A percentile compares a stretch with the other conserved stretches of the same genome.
Conservation (phyloP, 306 rosid species). For the Phaseolus lunatus region DNA sequence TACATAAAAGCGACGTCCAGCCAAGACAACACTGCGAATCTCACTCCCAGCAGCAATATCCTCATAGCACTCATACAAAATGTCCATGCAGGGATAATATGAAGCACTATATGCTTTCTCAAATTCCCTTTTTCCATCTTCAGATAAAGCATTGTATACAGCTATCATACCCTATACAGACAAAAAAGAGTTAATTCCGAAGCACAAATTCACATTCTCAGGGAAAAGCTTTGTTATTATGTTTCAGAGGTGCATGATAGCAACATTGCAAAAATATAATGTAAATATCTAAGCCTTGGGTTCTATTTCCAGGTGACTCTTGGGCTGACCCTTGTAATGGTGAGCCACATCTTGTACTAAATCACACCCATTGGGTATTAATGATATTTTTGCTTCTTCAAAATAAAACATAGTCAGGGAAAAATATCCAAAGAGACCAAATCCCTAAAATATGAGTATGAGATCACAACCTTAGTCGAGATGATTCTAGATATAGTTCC, state of each 20-base stretch:
- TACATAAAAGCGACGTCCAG: conserved; percentile 95
- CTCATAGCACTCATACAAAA: conserved; percentile 96
- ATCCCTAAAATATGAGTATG: conserved; percentile 14
- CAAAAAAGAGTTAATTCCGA: conserved; percentile 17
- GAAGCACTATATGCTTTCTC: conserved; percentile 97
- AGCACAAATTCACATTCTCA: conserved; percentile 6
- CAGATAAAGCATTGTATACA: conserved; percentile 78
- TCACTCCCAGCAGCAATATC: conserved; percentile 93
- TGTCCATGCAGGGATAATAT: conserved; percentile 94
- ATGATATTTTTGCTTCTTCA: too few relatives aligned
- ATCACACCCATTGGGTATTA: too few relatives aligned
- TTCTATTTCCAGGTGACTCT: too few relatives aligned
- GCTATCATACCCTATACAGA: conserved; percentile 82
- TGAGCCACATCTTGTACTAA: too few relatives aligned
- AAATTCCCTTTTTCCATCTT: conserved; percentile 81
- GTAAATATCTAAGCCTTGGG: too few relatives aligned
- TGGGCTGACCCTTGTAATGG: too few relatives aligned
- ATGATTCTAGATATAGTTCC: conserved; percentile 86
- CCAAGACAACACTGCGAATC: conserved; percentile 96
- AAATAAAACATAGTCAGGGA: neutral
- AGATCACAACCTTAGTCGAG: conserved; percentile 74
- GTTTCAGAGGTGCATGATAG: too few relatives aligned
- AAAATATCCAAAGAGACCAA: neutral
- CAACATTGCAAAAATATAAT: too few relatives aligned
- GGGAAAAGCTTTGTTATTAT: neutral